Evolutionary conservation across 306 rosid species (phyloP).

Genomic region (Benincasa hispida): DNA sequence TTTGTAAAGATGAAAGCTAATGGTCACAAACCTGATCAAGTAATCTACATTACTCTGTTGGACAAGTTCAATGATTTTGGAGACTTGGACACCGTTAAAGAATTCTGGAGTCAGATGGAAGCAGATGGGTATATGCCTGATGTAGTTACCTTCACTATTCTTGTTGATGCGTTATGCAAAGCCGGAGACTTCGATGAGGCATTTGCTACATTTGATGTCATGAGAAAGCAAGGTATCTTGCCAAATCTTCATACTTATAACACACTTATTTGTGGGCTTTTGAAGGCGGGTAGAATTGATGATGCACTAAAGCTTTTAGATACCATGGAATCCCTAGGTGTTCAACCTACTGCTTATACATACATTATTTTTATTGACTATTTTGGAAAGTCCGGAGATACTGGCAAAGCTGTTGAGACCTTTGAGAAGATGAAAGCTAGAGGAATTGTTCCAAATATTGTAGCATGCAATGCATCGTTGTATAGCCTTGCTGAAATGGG

Average conservation of each 20-base stretch:
- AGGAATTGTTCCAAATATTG: slow-evolving; percentile 75
- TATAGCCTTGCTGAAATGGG: slow-evolving; percentile 71
- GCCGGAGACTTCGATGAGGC: slow-evolving; percentile 56
- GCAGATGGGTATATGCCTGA: slow-evolving; percentile 80
- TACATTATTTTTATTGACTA: slow-evolving; percentile 79
- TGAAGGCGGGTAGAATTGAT: slow-evolving; percentile 46
- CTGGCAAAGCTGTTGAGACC: slow-evolving; percentile 62
- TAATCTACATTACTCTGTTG: slow-evolving; percentile 74
- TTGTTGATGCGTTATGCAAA: slow-evolving; percentile 67
- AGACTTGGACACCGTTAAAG: slow-evolving; percentile 43
- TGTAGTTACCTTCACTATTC: slow-evolving; percentile 73
- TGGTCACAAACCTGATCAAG: slow-evolving; percentile 69
- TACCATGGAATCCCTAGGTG: slow-evolving; percentile 59
- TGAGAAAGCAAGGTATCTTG: slow-evolving; percentile 46
- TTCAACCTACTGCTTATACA: slow-evolving; percentile 64
- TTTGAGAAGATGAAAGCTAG: slow-evolving; percentile 64
- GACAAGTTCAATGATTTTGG: slow-evolving; percentile 53
- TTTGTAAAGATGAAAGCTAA: slow-evolving; percentile 53
- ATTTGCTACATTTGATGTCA: slow-evolving; percentile 43
- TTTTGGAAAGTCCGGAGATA: slow-evolving; percentile 75
- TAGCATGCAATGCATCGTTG: slow-evolving; percentile 79
- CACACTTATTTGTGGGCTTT: slow-evolving; percentile 65
- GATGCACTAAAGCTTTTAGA: slow-evolving; percentile 60
- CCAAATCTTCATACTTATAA: slow-evolving; percentile 91
- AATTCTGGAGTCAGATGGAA: slow-evolving; percentile 75